These are phyloP conservation scores for Peronospora farinosa DNA, from an alignment of 352 stramenopile genomes.

Conservation along the genomic window DNA sequence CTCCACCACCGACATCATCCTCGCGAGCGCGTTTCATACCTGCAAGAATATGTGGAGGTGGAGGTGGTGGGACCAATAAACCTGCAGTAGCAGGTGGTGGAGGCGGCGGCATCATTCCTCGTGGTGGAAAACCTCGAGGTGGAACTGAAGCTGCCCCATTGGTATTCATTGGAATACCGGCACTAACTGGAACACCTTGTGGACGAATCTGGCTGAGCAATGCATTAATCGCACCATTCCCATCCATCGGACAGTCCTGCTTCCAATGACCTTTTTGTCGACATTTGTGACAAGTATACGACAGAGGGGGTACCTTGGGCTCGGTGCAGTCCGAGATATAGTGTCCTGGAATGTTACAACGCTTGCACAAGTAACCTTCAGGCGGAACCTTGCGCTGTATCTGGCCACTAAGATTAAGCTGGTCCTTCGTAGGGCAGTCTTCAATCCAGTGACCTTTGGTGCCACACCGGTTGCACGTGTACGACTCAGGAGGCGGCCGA, in stretches of 20 bases:
- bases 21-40: slow-evolving; percentile 39
- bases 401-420: slow-evolving; percentile 25
- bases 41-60: slow-evolving; percentile 42
- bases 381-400: slow-evolving; percentile 51
- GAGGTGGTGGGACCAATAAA: slow-evolving; percentile 36
- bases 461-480: slow-evolving; percentile 83
- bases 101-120: slow-evolving; percentile 34
- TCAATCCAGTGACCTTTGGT: slow-evolving; percentile 86
- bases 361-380: slow-evolving; percentile 82
- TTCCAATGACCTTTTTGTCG: slow-evolving; percentile 87
- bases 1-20: slow-evolving; percentile 16
- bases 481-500: slow-evolving; percentile 69
- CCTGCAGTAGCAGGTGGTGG: slow-evolving; percentile 15
- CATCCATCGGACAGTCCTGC: slow-evolving; percentile 79
- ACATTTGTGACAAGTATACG: slow-evolving; percentile 84
- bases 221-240: slow-evolving; percentile 44
- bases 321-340: slow-evolving; percentile 85
- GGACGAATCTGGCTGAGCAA: slow-evolving; percentile 34
- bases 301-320: slow-evolving; percentile 70
- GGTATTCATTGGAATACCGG: slow-evolving; percentile 15
- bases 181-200: slow-evolving; percentile 13
- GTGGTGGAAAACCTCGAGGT: slow-evolving; percentile 20
- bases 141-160: slow-evolving; percentile 13
- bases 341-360: slow-evolving; percentile 77
- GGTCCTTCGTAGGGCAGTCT: slow-evolving; percentile 81